A percentile compares a stretch with the other conserved stretches of the same genome.
Evolutionary conservation across 768 basidiomycete species (phyloP).

Genomic region (Termitomyces sp.): DNA sequence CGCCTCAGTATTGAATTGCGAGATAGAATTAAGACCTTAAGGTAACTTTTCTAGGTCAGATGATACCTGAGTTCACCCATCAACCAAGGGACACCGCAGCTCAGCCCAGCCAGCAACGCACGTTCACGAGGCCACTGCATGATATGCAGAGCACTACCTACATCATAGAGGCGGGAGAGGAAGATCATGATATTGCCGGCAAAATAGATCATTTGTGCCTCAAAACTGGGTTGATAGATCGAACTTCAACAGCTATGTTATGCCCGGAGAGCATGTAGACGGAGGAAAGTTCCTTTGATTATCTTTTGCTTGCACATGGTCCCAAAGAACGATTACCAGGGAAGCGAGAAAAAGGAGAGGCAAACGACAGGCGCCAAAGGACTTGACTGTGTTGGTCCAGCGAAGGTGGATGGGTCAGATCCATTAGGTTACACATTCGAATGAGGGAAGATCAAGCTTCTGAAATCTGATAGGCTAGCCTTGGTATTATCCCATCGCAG

Average conservation of each 20-base stretch:
- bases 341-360: slow-evolving; percentile 10
- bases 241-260: slow-evolving; percentile 3
- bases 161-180: slow-evolving; percentile 3
- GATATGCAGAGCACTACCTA: slow-evolving; percentile 2
- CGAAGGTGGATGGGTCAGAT: background rate
- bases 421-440: slow-evolving; percentile 7
- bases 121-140: slow-evolving; percentile 4
- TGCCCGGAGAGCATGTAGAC: background rate
- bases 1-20: too few species aligned
- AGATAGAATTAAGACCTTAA: too few species aligned
- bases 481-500: slow-evolving; percentile 11
- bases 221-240: slow-evolving; percentile 3
- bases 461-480: slow-evolving; percentile 3
- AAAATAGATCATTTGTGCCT: background rate
- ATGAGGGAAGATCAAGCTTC: slow-evolving; percentile 16
- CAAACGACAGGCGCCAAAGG: slow-evolving; percentile 13
- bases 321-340: slow-evolving; percentile 14
- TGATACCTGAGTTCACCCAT: slow-evolving; percentile 6
- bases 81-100: slow-evolving; percentile 6
- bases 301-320: slow-evolving; percentile 18
- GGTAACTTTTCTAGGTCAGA: too few species aligned
- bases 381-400: background rate
- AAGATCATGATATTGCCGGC: background rate
- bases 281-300: background rate
- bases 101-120: background rate